Evolutionary conservation across 257 asterid genomes (phyloP), one percentile per base, ranked within the genome.

Genomic region (Ocimum tenuiflorum): DNA sequence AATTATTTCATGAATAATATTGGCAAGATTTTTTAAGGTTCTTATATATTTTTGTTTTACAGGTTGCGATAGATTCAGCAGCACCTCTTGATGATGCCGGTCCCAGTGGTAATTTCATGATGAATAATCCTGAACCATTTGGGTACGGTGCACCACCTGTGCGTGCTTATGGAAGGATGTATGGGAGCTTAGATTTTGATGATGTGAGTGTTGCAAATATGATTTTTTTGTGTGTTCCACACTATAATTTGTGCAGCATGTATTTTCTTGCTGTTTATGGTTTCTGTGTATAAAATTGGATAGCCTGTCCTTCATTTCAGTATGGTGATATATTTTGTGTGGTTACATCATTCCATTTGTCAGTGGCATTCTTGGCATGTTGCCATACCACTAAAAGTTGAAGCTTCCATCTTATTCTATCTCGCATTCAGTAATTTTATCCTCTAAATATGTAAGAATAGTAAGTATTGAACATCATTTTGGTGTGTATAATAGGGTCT

Each of bases 21-120:
- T 18, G 17, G 73, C 60, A 17, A n/a, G 24, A 56, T 56, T 11
- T 35, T 45, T 1, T 43, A 24, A 60, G 38, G 22, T 20, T 58
- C 60, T 69, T 14, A 33, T 33, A 54, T 33, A 24, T 45, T 22
- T 17, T 18, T 67, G 61, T 35, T 49, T 67, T 78, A 57, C 77
- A 90, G 97, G 96, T 94, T 70, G 99, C 99, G 39, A 94, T 94
- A 63, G 99, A 94, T 82, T 90, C 99, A 57, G 99, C 99, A 55
- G 90, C 99, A 27, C 99, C 99, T 15, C 49, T 94, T 80, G 99
- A 94, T 75, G 99, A 90, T 77, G 91, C 91, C 20, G 91, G 90
- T 46, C 87, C 91, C 10, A 86, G 99, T 79, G 73, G 82, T 62
- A 81, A 75, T 79, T 74, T 82, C 70, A 50, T 80, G 85, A 80